Evolutionary conservation across 768 basidiomycete species (phyloP), one percentile per base, ranked within the genome.

Genomic region (Rickenella mellea): DNA sequence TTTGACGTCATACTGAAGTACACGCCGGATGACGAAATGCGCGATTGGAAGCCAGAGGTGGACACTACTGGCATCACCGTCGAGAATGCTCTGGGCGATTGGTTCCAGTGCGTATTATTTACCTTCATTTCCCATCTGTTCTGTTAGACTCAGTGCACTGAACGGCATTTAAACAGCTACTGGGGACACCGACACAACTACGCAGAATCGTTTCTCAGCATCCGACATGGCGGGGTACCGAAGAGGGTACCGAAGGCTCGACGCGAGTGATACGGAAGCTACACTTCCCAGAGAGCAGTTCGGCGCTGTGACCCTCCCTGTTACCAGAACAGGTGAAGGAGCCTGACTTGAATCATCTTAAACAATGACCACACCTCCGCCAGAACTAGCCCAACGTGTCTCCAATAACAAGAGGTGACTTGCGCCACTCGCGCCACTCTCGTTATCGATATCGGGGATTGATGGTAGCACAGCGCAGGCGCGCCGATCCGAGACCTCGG

Each of bases 1-100:
- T 71, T 99, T 24, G 91, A 89, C 51, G 93, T 89, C 12, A 88
- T 96, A 9, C 65, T 84, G 43, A 98, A 97, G 62, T 80, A 92
- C 39, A 99, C 96, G 0, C 78, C 85, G 0, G 88, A 91, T 20
- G 90, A 91, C 54, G 87, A 80, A 1, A 19, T 36, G 10, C 28
- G 53, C 10, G 42, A 32, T 19, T 55, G 53, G 49, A 30, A 22
- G 17, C 47, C 47, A 15, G 26, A 39, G 5, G 38, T 27, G 33
- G 24, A 36, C 33, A 17, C 19, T 17, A 19, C 33, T 37, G 45
- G 39, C 9, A 52, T 50, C 29, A 39, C 53, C 11, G 27, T 57
- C 3, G 39, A 46, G 27, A 49, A 51, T 12, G 49, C 65, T 1
- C 50, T 73, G 33, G 27, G 40, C 1, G 56, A 60, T 11, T 74